Conservation (phyloP, 495 filamentous ascomycete genomes). For the Neurospora tetrasperma region DNA sequence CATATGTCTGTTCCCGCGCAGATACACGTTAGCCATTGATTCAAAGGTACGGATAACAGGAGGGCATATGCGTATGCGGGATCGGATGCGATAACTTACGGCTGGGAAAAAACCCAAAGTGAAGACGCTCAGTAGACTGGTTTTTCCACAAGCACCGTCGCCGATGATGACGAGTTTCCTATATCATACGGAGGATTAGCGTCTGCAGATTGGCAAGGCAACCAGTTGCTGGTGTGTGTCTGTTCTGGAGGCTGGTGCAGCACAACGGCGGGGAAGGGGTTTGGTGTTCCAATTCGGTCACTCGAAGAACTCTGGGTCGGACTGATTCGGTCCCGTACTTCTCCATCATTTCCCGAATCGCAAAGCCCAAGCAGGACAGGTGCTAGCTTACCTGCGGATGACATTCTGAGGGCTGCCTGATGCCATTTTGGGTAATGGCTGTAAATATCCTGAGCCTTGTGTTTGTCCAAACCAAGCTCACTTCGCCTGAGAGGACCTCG, state of each 20-base stretch:
- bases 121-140: conserved; percentile 93
- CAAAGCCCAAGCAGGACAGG: background rate
- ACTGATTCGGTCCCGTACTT: background rate
- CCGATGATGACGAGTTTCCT: conserved; percentile 99
- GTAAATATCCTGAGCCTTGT: conserved; percentile 16
- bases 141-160: conserved; percentile 98
- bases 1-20: conserved; percentile 50
- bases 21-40: conserved; percentile 8
- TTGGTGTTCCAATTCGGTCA: background rate
- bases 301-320: background rate
- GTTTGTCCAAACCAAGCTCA: conserved; percentile 2
- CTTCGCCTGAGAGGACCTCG: background rate
- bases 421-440: conserved; percentile 12
- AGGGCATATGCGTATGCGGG: background rate
- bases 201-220: background rate
- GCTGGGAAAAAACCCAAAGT: conserved; percentile 97
- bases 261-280: conserved; percentile 1
- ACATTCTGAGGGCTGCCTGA: conserved; percentile 13
- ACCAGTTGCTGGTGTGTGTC: background rate
- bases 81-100: conserved; percentile 45
- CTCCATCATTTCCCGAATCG: background rate
- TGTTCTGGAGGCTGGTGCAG: background rate
- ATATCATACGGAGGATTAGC: background rate
- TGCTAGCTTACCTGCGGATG: conserved; percentile 23
- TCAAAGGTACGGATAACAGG: background rate